phyloP scores from a whole-genome alignment of 495 filamentous ascomycete species.

The Darksidea phi region DNA sequence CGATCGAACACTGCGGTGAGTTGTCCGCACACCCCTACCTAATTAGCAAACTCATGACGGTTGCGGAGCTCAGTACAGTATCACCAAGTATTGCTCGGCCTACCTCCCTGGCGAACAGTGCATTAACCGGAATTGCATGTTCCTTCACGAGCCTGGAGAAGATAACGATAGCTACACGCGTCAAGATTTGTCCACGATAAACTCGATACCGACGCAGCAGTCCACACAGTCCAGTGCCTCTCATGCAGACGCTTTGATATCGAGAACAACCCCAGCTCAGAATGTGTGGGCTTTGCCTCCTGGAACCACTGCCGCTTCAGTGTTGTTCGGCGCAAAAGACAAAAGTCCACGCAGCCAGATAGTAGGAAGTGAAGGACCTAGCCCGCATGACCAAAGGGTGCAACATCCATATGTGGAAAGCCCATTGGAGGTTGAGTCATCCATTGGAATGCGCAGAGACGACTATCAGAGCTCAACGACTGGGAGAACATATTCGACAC shows the following conservation, averaged over 20 bases:
- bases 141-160: constrained; percentile 94
- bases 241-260: too few species aligned
- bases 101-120: constrained; percentile 91
- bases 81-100: constrained; percentile 98
- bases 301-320: too few species aligned
- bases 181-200: constrained; percentile 94
- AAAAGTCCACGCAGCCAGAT: too few species aligned
- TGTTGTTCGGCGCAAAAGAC: too few species aligned
- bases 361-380: neutral
- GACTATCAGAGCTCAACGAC: neutral
- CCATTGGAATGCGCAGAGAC: neutral
- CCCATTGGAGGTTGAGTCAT: neutral
- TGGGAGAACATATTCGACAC: neutral
- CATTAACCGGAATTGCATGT: constrained; percentile 93
- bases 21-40: neutral
- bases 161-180: constrained; percentile 95
- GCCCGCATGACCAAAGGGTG: neutral
- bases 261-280: too few species aligned
- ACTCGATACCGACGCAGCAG: constrained; percentile 77
- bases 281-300: too few species aligned
- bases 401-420: neutral
- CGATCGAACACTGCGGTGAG: constrained; percentile 71
- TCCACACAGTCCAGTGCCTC: constrained; percentile 51
- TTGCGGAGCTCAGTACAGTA: constrained; percentile 84
- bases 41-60: constrained; percentile 37